These are phyloP conservation scores for Rhodofomes roseus DNA, from an alignment of 1,284 basidiomycete species.

Conservation along the genomic window DNA sequence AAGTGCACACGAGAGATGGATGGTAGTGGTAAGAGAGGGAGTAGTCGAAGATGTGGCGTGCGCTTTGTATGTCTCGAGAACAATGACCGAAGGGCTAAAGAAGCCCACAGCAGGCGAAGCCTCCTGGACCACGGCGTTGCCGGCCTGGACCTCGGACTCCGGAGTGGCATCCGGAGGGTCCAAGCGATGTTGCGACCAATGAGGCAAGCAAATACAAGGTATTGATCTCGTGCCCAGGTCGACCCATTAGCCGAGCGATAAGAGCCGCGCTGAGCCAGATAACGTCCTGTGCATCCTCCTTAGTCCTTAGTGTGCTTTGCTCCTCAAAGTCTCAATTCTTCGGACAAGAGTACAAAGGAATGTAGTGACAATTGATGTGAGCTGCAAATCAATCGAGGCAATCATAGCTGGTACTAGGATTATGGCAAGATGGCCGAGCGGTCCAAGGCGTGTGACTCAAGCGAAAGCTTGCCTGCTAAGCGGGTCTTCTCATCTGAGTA, in stretches of 20 bases:
- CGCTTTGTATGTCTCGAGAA: not conserved
- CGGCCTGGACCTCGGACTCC: too few relatives aligned
- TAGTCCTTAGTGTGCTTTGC: too few relatives aligned
- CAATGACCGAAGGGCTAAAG: not conserved
- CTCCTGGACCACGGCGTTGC: not conserved
- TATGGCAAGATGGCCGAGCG: slow-evolving; percentile 20
- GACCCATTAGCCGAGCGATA: not conserved
- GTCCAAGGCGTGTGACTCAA: slow-evolving; percentile 21
- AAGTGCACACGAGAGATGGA: not conserved
- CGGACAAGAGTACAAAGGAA: too few relatives aligned
- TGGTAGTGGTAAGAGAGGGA: not conserved
- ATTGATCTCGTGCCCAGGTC: not conserved
- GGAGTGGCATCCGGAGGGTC: not conserved
- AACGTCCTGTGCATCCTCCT: too few relatives aligned
- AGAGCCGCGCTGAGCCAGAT: not conserved
- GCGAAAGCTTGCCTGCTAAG: slow-evolving; percentile 10
- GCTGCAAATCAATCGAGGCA: too few relatives aligned
- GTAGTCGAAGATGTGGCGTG: not conserved
- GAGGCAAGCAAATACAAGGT: not conserved
- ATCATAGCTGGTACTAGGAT: too few relatives aligned
- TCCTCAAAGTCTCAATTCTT: too few relatives aligned
- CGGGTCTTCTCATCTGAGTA: slow-evolving; percentile 37
- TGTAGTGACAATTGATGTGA: too few relatives aligned
- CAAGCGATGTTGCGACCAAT: not conserved
- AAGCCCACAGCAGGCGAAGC: too few relatives aligned